A percentile compares a stretch with the other conserved stretches of the same genome.
These are phyloP conservation scores for Raphidocelis subcapitata DNA, from an alignment of 139 green algal species.

Conservation along the genomic window DNA sequence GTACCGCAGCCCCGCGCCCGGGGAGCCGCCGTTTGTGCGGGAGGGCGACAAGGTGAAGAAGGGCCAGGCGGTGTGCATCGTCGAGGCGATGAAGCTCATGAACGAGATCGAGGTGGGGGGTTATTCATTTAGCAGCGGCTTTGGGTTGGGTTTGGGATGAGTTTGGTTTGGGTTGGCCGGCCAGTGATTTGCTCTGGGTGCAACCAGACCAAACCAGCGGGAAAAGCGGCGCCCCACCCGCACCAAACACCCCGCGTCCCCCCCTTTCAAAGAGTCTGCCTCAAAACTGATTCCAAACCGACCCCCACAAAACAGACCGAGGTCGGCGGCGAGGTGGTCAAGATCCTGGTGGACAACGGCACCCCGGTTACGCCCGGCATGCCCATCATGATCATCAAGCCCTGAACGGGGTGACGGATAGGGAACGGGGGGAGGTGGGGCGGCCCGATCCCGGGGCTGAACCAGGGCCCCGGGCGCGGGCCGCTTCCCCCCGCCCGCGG, in stretches of 20 bases:
- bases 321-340: slow-evolving; percentile 71
- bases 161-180: too few species aligned
- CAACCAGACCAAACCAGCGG: too few species aligned
- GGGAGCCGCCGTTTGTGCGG: slow-evolving; percentile 90
- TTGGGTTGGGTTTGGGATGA: too few species aligned
- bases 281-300: neutral
- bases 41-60: slow-evolving; percentile 91
- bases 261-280: neutral
- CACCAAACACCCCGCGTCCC: too few species aligned
- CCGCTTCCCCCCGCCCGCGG: too few species aligned
- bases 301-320: slow-evolving; percentile 78
- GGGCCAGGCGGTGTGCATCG: slow-evolving; percentile 94
- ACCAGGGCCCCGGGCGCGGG: too few species aligned
- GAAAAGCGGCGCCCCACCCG: too few species aligned
- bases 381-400: slow-evolving; percentile 70
- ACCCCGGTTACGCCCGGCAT: slow-evolving; percentile 71
- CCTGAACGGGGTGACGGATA: too few species aligned
- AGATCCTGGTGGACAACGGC: slow-evolving; percentile 79
- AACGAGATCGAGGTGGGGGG: slow-evolving; percentile 92
- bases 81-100: slow-evolving; percentile 99
- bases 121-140: too few species aligned
- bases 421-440: too few species aligned
- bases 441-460: too few species aligned
- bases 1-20: slow-evolving; percentile 82
- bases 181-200: too few species aligned